phyloP scores from a whole-genome alignment of 257 asterid genomes.

The Solanum commersonii region DNA sequence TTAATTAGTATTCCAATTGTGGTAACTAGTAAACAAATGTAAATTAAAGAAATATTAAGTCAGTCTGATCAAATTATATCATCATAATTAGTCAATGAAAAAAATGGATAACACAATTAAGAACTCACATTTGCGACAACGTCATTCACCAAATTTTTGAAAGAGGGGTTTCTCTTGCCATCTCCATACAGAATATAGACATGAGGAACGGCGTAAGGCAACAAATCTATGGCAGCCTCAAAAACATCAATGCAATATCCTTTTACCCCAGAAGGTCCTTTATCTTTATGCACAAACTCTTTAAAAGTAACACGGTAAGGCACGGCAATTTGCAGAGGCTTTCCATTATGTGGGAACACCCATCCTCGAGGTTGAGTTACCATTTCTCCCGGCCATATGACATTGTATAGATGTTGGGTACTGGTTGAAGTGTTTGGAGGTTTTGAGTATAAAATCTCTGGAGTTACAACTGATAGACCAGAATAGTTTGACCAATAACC shows the following conservation, averaged over 20 bases:
- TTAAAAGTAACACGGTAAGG: constrained; percentile 47
- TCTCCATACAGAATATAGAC: constrained; percentile 55
- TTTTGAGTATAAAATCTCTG: constrained; percentile 29
- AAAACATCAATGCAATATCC: constrained; percentile 72
- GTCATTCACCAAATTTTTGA: constrained; percentile 29
- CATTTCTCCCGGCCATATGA: constrained; percentile 70
- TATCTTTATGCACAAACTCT: constrained; percentile 47
- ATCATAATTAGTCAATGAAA: neutral
- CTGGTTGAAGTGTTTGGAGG: constrained; percentile 33
- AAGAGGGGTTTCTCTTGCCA: constrained; percentile 55
- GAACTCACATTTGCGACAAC: constrained; percentile 42
- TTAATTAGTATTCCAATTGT: neutral
- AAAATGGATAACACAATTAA: neutral
- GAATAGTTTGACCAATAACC: constrained; percentile 76
- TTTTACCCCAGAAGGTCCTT: constrained; percentile 50
- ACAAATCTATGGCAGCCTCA: constrained; percentile 58
- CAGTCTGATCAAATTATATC: neutral
- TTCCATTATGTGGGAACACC: constrained; percentile 73
- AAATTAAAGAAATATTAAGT: neutral
- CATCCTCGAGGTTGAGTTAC: constrained; percentile 55
- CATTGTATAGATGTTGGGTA: constrained; percentile 29
- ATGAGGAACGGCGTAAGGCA: constrained; percentile 68
- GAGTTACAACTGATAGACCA: constrained; percentile 36
- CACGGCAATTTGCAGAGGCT: constrained; percentile 47
- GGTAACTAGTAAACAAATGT: neutral